A percentile compares a stretch with the other conserved stretches of the same genome.
Evolutionary conservation across 257 asterid genomes (phyloP).

Genomic region (Solanum stenotomum): DNA sequence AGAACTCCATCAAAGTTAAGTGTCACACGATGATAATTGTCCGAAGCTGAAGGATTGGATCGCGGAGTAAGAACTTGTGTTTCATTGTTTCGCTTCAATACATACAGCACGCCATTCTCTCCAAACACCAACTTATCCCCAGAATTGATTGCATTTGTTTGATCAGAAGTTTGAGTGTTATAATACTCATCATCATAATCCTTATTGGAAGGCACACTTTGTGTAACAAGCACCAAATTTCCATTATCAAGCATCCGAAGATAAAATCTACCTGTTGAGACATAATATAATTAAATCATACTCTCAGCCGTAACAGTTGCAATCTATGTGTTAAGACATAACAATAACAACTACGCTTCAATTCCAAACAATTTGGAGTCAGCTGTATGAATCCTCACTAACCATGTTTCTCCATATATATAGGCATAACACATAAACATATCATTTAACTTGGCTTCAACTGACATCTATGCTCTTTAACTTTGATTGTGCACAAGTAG

Average conservation of each 20-base stretch:
- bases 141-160: conserved; percentile 2
- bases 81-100: conserved; percentile 13
- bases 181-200: conserved; percentile 29
- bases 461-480: neutral
- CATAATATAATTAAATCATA: neutral
- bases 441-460: too few relatives aligned
- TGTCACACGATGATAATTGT: conserved; percentile 27
- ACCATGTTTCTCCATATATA: neutral
- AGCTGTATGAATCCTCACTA: neutral
- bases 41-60: conserved; percentile 11
- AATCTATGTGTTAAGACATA: neutral
- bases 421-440: neutral
- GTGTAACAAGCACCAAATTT: conserved; percentile 19
- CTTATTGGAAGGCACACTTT: conserved; percentile 10
- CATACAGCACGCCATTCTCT: conserved; percentile 9
- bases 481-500: too few relatives aligned
- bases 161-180: conserved; percentile 13
- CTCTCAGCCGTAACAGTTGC: neutral
- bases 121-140: conserved; percentile 23
- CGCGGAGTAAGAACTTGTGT: neutral
- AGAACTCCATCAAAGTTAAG: conserved; percentile 39
- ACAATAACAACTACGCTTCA: neutral
- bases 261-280: conserved; percentile 28
- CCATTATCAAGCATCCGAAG: conserved; percentile 22
- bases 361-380: neutral